These are phyloP conservation scores for Quercus phellos DNA, from an alignment of 331 rosid genomes.

Conservation along the genomic window DNA sequence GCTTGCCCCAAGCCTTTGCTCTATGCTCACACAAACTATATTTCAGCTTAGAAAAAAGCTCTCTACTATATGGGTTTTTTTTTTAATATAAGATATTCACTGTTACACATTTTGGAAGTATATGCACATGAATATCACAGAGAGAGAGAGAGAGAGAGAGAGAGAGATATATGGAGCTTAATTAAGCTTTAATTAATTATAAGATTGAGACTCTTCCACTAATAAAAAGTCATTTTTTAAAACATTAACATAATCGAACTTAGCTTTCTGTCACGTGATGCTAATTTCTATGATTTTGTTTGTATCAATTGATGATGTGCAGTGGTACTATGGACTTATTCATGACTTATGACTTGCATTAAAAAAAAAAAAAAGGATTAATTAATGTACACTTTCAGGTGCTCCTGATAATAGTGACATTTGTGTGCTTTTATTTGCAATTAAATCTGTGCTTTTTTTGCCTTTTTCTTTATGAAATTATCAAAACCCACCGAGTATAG, in stretches of 20 bases:
- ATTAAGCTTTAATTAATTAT: slow-evolving; percentile 24
- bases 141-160: background rate
- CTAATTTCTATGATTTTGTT: slow-evolving; percentile 19
- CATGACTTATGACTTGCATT: background rate
- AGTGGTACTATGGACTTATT: background rate
- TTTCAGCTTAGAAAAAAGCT: background rate
- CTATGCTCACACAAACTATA: background rate
- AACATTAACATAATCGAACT: slow-evolving; percentile 22
- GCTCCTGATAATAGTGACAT: too few relatives aligned
- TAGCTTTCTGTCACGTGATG: slow-evolving; percentile 33
- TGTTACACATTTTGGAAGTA: too few relatives aligned
- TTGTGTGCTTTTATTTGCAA: too few relatives aligned
- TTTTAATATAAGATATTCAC: background rate
- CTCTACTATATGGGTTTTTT: background rate
- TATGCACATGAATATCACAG: background rate
- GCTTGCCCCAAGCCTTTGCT: background rate
- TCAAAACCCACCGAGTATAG: too few relatives aligned
- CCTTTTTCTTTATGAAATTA: too few relatives aligned
- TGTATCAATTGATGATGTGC: background rate
- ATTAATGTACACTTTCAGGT: too few relatives aligned
- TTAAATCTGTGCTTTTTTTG: too few relatives aligned
- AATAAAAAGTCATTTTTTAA: slow-evolving; percentile 7
- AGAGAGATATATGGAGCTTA: background rate
- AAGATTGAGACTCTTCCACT: slow-evolving; percentile 45
- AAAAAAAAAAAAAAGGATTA: background rate